Evolutionary conservation across 345 rosid species (phyloP), one percentile per base, ranked within the genome.

Genomic region (Brassica juncea): DNA sequence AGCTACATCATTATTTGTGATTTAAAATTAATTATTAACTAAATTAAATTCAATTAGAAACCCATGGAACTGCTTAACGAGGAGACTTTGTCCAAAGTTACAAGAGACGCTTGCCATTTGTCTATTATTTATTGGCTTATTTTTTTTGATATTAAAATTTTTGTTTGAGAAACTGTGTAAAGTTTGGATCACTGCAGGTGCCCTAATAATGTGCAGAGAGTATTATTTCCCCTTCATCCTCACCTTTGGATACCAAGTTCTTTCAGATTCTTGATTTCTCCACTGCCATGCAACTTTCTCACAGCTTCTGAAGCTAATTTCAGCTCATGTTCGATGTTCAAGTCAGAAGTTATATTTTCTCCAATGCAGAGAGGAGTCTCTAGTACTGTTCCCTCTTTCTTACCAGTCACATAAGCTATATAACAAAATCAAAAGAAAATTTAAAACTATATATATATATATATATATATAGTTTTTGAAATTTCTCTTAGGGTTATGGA

Each of bases 381-480:
- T 77, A 44, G 76, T 68, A 81, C 70, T 75, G 4, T 68, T 58
- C 95, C 97, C 12, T 79, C 73, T 57, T 66, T 85, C 78, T 86
- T 91, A 1, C 92, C 91, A 3, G 86, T 84, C 8, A 88, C 96
- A 59, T 84, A 92, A 72, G 97, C 96, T 81, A 77, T 5, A 68
- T 57, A 64, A 42, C 28, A 72, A 72, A 74, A 27, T 0, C 6
- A 59, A 59, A 59, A 49, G 57, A 49, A 12, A 44, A 3, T 9
- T 37, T 28, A 28, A 37, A 37, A 37, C 9, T 6, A 37, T 37
- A 8, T 37, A 7, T 37, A 34, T 34, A 34, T 6, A 7, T 6
- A 5, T 52, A 54, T 19, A 0, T 19, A 19, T 19, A 19, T 19
- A 19, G 21, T 0, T 39, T 47, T 47, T 12, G 5, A 47, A 47